Evolutionary conservation across 345 rosid species (phyloP).

Genomic region (Salix caprea): DNA sequence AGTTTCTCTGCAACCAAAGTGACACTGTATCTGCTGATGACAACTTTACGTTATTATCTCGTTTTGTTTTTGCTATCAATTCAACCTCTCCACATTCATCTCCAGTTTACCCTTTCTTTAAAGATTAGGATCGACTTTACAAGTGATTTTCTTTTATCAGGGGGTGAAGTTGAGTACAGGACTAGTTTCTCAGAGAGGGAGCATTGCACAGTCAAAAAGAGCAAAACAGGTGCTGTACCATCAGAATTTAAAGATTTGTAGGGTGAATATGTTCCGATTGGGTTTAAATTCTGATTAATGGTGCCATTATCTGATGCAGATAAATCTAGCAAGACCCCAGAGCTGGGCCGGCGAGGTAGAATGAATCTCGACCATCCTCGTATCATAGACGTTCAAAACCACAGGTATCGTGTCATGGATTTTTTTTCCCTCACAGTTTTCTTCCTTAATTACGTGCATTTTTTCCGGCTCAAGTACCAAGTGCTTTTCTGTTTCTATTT

Average conservation of each 20-base stretch:
- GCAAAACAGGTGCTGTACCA: constrained; percentile 63
- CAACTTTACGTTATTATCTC: not conserved
- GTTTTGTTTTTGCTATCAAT: not conserved
- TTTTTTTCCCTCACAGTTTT: not conserved
- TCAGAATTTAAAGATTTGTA: not conserved
- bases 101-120: not conserved
- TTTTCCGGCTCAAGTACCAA: constrained; percentile 3
- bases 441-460: not conserved
- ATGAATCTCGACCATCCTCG: constrained; percentile 94
- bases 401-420: constrained; percentile 49
- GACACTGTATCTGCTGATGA: not conserved
- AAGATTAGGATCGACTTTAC: constrained; percentile 6
- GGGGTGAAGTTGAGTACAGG: constrained; percentile 60
- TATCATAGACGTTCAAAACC: constrained; percentile 89
- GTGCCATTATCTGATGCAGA: constrained; percentile 43
- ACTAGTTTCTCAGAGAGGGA: constrained; percentile 79
- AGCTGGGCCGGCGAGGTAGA: constrained; percentile 59
- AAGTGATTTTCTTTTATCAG: constrained; percentile 29
- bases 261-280: constrained; percentile 1
- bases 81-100: not conserved
- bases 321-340: constrained; percentile 63
- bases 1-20: constrained; percentile 8
- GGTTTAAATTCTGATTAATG: not conserved
- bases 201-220: constrained; percentile 73
- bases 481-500: constrained; percentile 7